phyloP scores from a whole-genome alignment of 805 yeast genomes.

The Ogataea parapolymorpha region DNA sequence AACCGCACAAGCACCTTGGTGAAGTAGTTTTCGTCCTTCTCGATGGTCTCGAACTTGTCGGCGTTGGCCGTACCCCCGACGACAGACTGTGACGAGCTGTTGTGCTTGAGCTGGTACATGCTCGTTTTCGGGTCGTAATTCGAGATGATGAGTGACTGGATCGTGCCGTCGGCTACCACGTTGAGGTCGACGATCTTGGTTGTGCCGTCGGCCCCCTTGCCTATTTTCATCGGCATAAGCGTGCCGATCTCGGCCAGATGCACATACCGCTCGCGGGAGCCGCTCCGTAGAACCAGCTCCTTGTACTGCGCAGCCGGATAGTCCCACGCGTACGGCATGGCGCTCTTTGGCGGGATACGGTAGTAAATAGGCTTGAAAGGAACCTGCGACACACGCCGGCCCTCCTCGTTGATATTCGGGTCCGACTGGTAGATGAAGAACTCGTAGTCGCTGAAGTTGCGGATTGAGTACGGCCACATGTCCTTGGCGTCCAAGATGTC shows the following conservation, averaged over 20 bases:
- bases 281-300: slow-evolving; percentile 70
- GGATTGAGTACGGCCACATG: slow-evolving; percentile 88
- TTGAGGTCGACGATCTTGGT: slow-evolving; percentile 72
- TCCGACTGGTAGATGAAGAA: slow-evolving; percentile 84
- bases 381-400: slow-evolving; percentile 51
- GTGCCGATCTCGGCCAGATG: slow-evolving; percentile 93
- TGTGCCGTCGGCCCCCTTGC: slow-evolving; percentile 38
- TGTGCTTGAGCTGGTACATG: slow-evolving; percentile 55
- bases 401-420: slow-evolving; percentile 65
- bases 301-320: slow-evolving; percentile 87
- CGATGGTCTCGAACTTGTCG: slow-evolving; percentile 54
- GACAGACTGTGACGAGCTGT: slow-evolving; percentile 23
- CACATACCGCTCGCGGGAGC: slow-evolving; percentile 70
- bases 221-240: slow-evolving; percentile 78
- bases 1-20: slow-evolving; percentile 58
- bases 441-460: slow-evolving; percentile 87
- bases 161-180: slow-evolving; percentile 95
- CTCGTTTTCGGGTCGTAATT: slow-evolving; percentile 78
- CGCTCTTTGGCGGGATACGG: slow-evolving; percentile 81
- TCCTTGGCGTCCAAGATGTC: slow-evolving; percentile 68
- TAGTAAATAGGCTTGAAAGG: slow-evolving; percentile 77
- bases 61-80: slow-evolving; percentile 26
- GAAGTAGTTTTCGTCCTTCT: slow-evolving; percentile 51
- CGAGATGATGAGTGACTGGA: slow-evolving; percentile 81
- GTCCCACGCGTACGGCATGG: slow-evolving; percentile 98